Percentiles rank a stretch among this genome's conserved stretches.
phyloP scores from a whole-genome alignment of 164 flowering plant genomes.

The Echeveria elegans region DNA sequence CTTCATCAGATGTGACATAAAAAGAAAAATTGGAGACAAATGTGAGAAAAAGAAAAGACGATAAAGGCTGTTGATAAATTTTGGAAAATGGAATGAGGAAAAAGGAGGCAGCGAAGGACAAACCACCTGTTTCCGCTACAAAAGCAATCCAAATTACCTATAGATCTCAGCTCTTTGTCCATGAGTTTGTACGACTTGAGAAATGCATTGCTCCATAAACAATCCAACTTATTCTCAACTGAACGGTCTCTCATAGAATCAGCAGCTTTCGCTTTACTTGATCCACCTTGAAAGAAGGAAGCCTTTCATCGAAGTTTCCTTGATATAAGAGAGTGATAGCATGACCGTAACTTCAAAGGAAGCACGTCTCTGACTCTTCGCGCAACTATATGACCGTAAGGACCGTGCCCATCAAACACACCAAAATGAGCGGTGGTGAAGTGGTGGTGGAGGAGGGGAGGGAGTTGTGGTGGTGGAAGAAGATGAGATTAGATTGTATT shows the following conservation, averaged over 20 bases:
- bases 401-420: slow-evolving; percentile 98
- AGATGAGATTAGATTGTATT: too few species aligned
- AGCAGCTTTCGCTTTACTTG: background rate
- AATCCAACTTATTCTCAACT: slow-evolving; percentile 33
- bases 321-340: slow-evolving; percentile 31
- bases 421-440: too few species aligned
- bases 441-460: too few species aligned
- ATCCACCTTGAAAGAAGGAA: slow-evolving; percentile 29
- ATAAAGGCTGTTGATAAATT: background rate
- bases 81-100: background rate
- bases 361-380: slow-evolving; percentile 76
- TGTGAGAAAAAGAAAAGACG: background rate
- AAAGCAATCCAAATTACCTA: slow-evolving; percentile 75
- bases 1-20: slow-evolving; percentile 28
- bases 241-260: background rate
- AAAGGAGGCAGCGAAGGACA: background rate
- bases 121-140: slow-evolving; percentile 92
- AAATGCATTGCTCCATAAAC: slow-evolving; percentile 66
- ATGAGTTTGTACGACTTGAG: slow-evolving; percentile 71
- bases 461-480: too few species aligned
- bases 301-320: slow-evolving; percentile 28
- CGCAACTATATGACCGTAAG: slow-evolving; percentile 82
- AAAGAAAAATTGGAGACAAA: background rate
- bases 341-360: slow-evolving; percentile 59
- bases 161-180: slow-evolving; percentile 81